Base-by-base conservation (phyloP, 1,284 basidiomycete species). In the Volvariella volvacea region DNA sequence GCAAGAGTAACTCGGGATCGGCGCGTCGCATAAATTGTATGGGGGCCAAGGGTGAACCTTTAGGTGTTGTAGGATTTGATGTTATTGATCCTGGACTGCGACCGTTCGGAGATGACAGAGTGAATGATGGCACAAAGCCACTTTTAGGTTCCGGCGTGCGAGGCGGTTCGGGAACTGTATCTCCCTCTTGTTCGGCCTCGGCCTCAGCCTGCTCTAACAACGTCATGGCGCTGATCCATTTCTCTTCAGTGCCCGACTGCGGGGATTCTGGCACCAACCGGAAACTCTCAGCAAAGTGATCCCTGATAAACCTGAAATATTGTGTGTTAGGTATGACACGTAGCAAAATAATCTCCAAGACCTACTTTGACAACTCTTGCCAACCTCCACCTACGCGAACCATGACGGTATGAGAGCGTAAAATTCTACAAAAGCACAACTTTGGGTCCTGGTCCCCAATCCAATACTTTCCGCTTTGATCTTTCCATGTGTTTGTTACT, bases 351-450 rank as follows among this genome's bases (percentile, higher is more conserved):
- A 34, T 7, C 17, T 41, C 32, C 39, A 15, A 32, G 32, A 71
- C 82, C 47, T 61, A 92, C 90, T 81, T 91, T 9, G 88, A 90
- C 46, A 95, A 65, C 61, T 94, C 92, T 44, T 80, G 70, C 92
- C 92, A 95, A n/a, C 92, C 92, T 38, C 92, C 92, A 22, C 92
- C 92, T 14, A 94, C 89, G 48, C 92, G 80, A 33, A 96, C 91
- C 92, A 96, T 95, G 49, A 95, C 92, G 0, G 88, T 93, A 53
- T 90, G 85, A 2, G 88, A 92, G n/a, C 90, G 80, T 28, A 95
- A 65, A 45, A 95, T 94, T 16, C 92, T 78, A 62, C 92, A 94
- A 61, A 93, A 95, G 61, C 89, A 92, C 15, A 94, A 69, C 59
- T 84, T 92, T 1, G 92, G 80, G 42, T 92, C 87, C 50, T 87